Base-by-base conservation (phyloP, 495 filamentous ascomycete species). In the Aspergillus campestris region DNA sequence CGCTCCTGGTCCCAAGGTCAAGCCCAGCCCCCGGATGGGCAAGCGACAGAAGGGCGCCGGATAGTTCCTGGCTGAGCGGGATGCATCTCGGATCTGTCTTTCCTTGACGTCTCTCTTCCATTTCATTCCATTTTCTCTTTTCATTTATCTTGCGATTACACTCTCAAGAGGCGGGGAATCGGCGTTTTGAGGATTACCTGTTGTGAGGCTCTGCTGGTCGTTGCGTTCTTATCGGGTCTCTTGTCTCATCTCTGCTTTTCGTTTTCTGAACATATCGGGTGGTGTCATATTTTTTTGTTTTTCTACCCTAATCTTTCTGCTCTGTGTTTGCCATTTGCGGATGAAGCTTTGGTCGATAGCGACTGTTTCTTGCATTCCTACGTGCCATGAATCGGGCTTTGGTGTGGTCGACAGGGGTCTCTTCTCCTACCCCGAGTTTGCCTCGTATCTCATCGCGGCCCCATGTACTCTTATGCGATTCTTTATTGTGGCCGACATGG, bases 1-100 rank as follows among this genome's bases (percentile, higher is more conserved):
- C 18, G 18, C 18, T 24, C 2, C 18, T 24, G 18, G 18, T 24
- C 18, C 18, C 18, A 82, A 79, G 51, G 71, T 78, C 31, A 82
- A 80, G 55, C 61, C 73, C 33, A 81, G 77, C 45, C 77, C 79
- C 31, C 62, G 73, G 33, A 67, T 76, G 18, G 62, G 62, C 8
- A 81, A 81, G 53, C 62, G 74, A 52, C 77, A 80, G 49, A 81
- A 80, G 52, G 73, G 67, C 14, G 57, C 59, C 42, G 58, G 60
- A 27, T 59, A 52, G 54, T 45, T 6, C 38, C 37, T 34, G 33
- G 35, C 34, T 31, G 29, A 43, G 44, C 54, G 33, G 57, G 38
- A 56, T 41, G 14, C 34, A 30, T n/a, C 44, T 43, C 32, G 12
- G 34, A 34, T 36, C 18, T 34, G 8, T 46, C 46, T 34, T 37